Evolutionary conservation across 2,329 filamentous ascomycete species (phyloP), one percentile per base, ranked within the genome.

Genomic region (Pseudogymnoascus sp.): DNA sequence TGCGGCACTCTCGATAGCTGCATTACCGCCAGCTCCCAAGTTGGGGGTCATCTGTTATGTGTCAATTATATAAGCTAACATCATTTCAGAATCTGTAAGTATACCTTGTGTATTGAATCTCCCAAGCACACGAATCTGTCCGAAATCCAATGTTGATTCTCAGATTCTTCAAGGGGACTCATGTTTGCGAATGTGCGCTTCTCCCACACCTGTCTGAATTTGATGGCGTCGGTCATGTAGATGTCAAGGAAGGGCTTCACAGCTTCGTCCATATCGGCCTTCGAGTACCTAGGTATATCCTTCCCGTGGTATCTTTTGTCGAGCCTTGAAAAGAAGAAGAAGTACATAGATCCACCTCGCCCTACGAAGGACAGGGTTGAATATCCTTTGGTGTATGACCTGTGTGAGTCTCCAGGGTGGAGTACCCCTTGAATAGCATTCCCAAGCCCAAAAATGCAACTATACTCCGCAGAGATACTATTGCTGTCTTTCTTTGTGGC

Each of bases 11-110:
- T 79, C 76, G 14, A 78, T 76, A 1, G 75, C 75, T 63, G 68
- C 70, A 65, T 78, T 78, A 14, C 74, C 77, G 0, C 77, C 76
- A 68, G 77, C 75, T 7, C 76, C 76, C 14, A 69, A 61, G 38
- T 75, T 74, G 3, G 69, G 68, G 5, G 72, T 72, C 25, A 36
- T 36, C 53, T 60, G 65, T 11, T 56, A 16, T 5, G 61, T 65
- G 11, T 66, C 62, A 61, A 8, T 21, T 18, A 14, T 25, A 8
- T n/a, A 7, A 62, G 21, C 23, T 34, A n/a, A 16, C 5, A 11
- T 21, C 8, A 11, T 21, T 37, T 61, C 8, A 25, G 60, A 34
- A 4, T n/a, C 53, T 66, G 16, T 14, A n/a, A 16, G 67, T 63
- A 14, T 72, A 76, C 69, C 59, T 71, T 70, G 63, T 70, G 67